These are phyloP conservation scores for Themeda triandra DNA, from an alignment of 176 grass and related monocot genomes.

Conservation along the genomic window DNA sequence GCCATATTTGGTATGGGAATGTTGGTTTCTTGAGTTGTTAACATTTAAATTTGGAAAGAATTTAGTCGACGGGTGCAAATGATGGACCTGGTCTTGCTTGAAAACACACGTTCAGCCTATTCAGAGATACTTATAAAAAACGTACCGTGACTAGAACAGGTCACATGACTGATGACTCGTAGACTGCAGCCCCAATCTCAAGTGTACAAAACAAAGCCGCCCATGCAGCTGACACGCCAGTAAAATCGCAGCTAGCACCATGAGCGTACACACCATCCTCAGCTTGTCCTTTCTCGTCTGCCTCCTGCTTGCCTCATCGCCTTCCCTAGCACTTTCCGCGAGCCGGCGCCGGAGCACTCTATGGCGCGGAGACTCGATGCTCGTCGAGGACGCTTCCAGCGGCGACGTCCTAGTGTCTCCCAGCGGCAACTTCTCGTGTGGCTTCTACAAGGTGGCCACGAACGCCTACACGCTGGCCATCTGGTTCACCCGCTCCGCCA, in stretches of 20 bases:
- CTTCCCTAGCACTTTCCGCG: not conserved
- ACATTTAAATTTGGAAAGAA: no score
- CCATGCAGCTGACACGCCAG: not conserved
- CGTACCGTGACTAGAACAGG: not conserved
- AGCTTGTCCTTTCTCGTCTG: not conserved
- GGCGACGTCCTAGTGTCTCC: conserved; percentile 36
- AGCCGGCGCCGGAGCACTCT: conserved; percentile 13
- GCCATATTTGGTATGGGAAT: no score
- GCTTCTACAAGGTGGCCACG: conserved; percentile 51
- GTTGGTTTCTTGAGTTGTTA: no score
- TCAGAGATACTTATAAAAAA: no score
- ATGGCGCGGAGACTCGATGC: conserved; percentile 27
- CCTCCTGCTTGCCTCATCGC: not conserved
- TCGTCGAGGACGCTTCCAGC: conserved; percentile 9
- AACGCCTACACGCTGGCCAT: conserved; percentile 62
- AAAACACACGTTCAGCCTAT: not conserved
- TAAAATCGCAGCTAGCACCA: not conserved
- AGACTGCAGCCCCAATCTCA: not conserved
- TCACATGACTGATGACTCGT: not conserved
- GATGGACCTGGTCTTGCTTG: not conserved
- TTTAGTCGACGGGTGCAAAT: not conserved
- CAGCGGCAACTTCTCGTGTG: conserved; percentile 52
- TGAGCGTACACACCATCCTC: not conserved
- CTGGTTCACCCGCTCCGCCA: conserved; percentile 47
- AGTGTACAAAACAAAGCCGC: not conserved